Conservation (phyloP, 495 filamentous ascomycete genomes). For the Lichenothelia convexa region DNA sequence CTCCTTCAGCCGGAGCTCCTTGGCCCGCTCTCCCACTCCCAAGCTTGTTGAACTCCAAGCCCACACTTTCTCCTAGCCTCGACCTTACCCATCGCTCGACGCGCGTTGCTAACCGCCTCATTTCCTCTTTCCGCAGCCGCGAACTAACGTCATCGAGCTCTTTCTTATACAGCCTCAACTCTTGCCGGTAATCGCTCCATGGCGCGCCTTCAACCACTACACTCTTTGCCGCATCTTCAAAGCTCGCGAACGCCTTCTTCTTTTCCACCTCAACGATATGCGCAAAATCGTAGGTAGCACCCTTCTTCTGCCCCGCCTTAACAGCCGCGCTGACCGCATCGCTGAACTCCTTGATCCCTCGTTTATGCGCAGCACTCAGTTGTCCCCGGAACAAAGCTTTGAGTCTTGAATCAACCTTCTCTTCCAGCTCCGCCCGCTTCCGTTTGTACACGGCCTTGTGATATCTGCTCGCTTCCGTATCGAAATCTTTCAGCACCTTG, state of each 20-base stretch:
- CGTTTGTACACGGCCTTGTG: slow-evolving; percentile 84
- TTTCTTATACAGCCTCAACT: slow-evolving; percentile 45
- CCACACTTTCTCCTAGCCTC: slow-evolving; percentile 69
- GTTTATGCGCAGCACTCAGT: slow-evolving; percentile 71
- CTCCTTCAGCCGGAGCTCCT: slow-evolving; percentile 59
- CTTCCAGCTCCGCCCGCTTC: slow-evolving; percentile 69
- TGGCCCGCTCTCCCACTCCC: slow-evolving; percentile 67
- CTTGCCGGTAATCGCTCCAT: slow-evolving; percentile 61
- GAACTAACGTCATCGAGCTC: slow-evolving; percentile 75
- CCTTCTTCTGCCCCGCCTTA: slow-evolving; percentile 80
- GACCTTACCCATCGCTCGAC: slow-evolving; percentile 86
- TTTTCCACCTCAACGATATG: slow-evolving; percentile 80
- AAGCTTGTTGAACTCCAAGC: slow-evolving; percentile 85
- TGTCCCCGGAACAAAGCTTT: slow-evolving; percentile 79
- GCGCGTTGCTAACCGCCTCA: slow-evolving; percentile 75
- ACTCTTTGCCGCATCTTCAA: slow-evolving; percentile 56
- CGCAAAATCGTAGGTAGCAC: slow-evolving; percentile 77
- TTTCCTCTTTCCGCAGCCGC: slow-evolving; percentile 75
- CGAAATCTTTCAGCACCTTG: slow-evolving; percentile 64
- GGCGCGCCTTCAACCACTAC: slow-evolving; percentile 55
- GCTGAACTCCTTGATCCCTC: slow-evolving; percentile 69
- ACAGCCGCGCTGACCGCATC: slow-evolving; percentile 70
- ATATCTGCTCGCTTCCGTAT: slow-evolving; percentile 77
- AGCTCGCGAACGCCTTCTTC: slow-evolving; percentile 50
- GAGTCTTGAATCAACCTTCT: slow-evolving; percentile 67